A percentile compares a stretch with the other conserved stretches of the same genome.
Evolutionary conservation across 2,329 filamentous ascomycete species (phyloP).

Genomic region (Fusarium subglutinans): DNA sequence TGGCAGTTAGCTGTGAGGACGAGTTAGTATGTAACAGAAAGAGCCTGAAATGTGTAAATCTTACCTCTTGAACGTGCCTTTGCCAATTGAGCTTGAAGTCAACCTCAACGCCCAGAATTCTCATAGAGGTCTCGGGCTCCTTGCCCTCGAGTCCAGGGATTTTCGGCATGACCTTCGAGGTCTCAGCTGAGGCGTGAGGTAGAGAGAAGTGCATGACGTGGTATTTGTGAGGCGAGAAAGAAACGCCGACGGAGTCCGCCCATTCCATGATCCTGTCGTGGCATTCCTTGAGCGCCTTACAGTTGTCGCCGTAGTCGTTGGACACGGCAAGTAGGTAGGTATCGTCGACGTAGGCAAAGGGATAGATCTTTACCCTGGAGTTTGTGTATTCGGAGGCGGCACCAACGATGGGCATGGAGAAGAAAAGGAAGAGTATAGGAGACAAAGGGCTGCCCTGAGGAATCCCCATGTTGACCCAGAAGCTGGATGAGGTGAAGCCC

Average conservation of each 20-base stretch:
- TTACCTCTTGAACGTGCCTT: not conserved
- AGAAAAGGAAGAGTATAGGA: slow-evolving; percentile 17
- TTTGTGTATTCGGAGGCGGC: not conserved
- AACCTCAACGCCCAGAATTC: not conserved
- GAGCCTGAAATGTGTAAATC: not conserved
- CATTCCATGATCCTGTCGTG: slow-evolving; percentile 9
- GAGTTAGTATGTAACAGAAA: not conserved
- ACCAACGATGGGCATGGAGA: not conserved
- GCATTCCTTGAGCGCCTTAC: not conserved
- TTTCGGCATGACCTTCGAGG: not conserved
- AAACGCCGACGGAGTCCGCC: not conserved
- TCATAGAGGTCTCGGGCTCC: not conserved
- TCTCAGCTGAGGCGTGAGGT: rapidly evolving
- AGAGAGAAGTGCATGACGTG: slow-evolving; percentile 2
- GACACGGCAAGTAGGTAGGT: not conserved
- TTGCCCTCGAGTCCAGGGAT: not conserved
- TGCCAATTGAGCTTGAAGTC: not conserved
- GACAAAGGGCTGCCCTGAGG: slow-evolving; percentile 22
- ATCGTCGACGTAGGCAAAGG: not conserved
- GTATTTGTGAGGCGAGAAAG: slow-evolving; percentile 7
- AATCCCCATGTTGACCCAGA: slow-evolving; percentile 15
- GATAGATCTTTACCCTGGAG: not conserved
- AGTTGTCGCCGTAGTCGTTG: slow-evolving; percentile 1
- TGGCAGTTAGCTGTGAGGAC: not conserved
- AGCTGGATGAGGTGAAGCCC: not conserved